A percentile compares a stretch with the other conserved stretches of the same genome.
Conservation (phyloP, 495 filamentous ascomycete genomes). For the Talaromyces stipitatus region DNA sequence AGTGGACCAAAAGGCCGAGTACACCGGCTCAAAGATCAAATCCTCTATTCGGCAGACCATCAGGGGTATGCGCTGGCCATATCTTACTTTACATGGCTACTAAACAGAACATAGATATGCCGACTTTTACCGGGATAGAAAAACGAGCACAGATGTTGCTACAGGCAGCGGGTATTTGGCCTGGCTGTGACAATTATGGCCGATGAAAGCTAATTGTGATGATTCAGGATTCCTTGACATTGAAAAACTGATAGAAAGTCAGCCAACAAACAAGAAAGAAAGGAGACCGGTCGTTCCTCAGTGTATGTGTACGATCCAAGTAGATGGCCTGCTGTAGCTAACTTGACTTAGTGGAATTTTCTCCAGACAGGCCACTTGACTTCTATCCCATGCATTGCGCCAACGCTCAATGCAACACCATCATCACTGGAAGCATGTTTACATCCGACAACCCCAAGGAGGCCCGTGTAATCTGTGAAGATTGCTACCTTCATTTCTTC, state of each 20-base stretch:
- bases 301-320: slow-evolving; percentile 5
- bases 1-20: not conserved
- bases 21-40: not conserved
- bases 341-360: not conserved
- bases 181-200: not conserved
- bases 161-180: slow-evolving; percentile 14
- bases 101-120: not conserved
- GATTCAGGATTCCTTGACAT: slow-evolving; percentile 32
- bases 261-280: slow-evolving; percentile 13
- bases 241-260: slow-evolving; percentile 28
- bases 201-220: not conserved
- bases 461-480: not conserved
- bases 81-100: not conserved
- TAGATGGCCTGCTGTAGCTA: not conserved
- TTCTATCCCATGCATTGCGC: not conserved
- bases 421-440: not conserved
- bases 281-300: slow-evolving; percentile 19
- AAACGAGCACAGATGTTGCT: slow-evolving; percentile 14
- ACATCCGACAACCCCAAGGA: not conserved
- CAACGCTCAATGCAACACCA: not conserved
- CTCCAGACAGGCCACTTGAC: not conserved
- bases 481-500: not conserved
- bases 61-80: not conserved
- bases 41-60: not conserved
- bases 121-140: not conserved